Evolutionary conservation across 495 filamentous ascomycete species (phyloP).

Genomic region (Aspergillus cavernicola): DNA sequence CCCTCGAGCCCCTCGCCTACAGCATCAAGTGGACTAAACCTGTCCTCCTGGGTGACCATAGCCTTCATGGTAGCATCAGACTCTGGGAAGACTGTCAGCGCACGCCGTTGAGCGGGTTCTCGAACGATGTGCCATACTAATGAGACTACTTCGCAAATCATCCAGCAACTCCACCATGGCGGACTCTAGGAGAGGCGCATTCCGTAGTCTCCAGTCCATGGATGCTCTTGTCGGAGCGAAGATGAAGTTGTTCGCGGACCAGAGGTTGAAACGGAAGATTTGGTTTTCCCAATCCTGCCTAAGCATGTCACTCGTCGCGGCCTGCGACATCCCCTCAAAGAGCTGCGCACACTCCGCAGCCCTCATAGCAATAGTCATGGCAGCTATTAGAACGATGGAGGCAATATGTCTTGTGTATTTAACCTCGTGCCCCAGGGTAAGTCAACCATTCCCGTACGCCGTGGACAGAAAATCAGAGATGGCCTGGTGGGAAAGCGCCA

Average conservation of each 20-base stretch:
- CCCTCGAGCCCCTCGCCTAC: conserved; percentile 1
- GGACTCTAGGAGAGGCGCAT: conserved; percentile 14
- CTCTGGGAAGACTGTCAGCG: too few relatives aligned
- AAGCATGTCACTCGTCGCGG: neutral
- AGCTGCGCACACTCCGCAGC: neutral
- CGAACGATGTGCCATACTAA: too few relatives aligned
- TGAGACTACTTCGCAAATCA: conserved; percentile 8
- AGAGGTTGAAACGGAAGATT: conserved; percentile 20
- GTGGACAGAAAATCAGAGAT: too few relatives aligned
- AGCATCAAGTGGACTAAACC: neutral
- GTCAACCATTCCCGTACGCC: too few relatives aligned
- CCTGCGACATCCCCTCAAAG: neutral
- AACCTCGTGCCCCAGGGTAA: too few relatives aligned
- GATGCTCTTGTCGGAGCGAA: conserved; percentile 13
- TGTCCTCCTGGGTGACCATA: neutral
- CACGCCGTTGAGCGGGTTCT: too few relatives aligned
- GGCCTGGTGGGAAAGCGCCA: too few relatives aligned
- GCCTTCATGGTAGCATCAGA: neutral
- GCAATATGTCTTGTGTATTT: neutral
- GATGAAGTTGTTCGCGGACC: conserved; percentile 17
- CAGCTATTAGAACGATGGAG: neutral
- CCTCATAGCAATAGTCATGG: neutral
- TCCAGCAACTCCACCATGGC: conserved; percentile 13
- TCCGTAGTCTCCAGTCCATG: conserved; percentile 21
- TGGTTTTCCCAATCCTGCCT: conserved; percentile 13